Evolutionary conservation across 495 filamentous ascomycete genomes (phyloP), one percentile per base, ranked within the genome.

Genomic region (Parmelia sp.): DNA sequence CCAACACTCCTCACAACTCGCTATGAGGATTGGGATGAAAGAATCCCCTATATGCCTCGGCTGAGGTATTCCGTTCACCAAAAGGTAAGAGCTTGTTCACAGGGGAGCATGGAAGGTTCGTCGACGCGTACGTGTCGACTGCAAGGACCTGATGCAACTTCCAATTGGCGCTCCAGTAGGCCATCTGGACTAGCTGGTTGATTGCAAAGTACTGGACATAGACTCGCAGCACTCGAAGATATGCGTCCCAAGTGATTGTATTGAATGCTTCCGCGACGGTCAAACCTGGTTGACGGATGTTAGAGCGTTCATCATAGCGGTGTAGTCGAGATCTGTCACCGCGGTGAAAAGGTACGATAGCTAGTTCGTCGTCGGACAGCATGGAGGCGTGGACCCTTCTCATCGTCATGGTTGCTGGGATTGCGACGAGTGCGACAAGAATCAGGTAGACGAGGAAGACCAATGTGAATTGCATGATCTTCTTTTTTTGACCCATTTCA

Each of bases 321-420:
- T 62, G 58, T 15, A 57, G 19, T 12, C 44, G 40, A 17, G 42
- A 29, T 27, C 62, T 58, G 5, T 63, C 55, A 21, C 63, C 68
- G 40, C 61, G 66, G 42, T 66, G 63, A 31, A 68, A 63, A 1
- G 69, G 69, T 40, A 71, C 66, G 37, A 71, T 68, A 31, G 69
- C 69, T 4, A 64, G 47, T 9, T 71, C 69, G 21, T 68, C 69
- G 33, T 68, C 63, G 14, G 67, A 64, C 14, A 71, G 69, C 69
- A 71, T 71, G 40, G 66, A 66, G 15, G 69, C 69, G 42, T 71
- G 64, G 25, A 71, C 66, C 23, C 69, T 49, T 29, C 69, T 27
- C 49, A 62, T 23, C 5, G 66, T 31, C 49, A 68, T 71, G 17
- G 60, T 66, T 19, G 62, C 53, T 4, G 69, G 69, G 3, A 71